Conservation (phyloP, 306 rosid species). For the Carpinus viminea region DNA sequence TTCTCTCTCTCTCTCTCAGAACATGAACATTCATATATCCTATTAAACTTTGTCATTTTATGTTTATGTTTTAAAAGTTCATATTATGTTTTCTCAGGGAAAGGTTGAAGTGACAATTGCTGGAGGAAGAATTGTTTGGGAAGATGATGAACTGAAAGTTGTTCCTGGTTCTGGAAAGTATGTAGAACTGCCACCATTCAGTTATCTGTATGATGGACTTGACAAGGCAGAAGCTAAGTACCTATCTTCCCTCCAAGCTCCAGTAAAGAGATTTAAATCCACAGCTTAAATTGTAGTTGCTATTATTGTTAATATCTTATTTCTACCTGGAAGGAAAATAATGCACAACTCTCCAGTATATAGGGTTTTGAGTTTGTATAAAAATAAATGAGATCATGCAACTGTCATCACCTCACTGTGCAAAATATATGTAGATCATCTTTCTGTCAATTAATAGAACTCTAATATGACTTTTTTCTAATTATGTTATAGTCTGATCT, state of each 20-base stretch:
- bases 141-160: constrained; percentile 71
- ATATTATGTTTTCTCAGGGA: constrained; percentile 52
- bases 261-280: constrained; percentile 55
- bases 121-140: constrained; percentile 93
- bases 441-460: background rate
- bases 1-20: background rate
- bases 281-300: constrained; percentile 25
- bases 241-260: constrained; percentile 72
- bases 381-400: constrained; percentile 6
- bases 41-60: constrained; percentile 4
- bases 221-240: constrained; percentile 62
- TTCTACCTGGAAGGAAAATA: background rate
- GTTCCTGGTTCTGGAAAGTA: constrained; percentile 79
- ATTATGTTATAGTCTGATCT: background rate
- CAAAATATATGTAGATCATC: background rate
- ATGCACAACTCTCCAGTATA: background rate
- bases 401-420: background rate
- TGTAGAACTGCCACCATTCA: constrained; percentile 66
- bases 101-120: constrained; percentile 88
- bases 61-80: constrained; percentile 15
- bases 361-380: background rate
- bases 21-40: background rate
- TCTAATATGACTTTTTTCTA: constrained; percentile 2
- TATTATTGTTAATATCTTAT: background rate
- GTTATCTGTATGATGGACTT: constrained; percentile 65